These are phyloP conservation scores for Pseudocohnilembus persalinus DNA, from an alignment of 169 alveolate species.

Conservation along the genomic window DNA sequence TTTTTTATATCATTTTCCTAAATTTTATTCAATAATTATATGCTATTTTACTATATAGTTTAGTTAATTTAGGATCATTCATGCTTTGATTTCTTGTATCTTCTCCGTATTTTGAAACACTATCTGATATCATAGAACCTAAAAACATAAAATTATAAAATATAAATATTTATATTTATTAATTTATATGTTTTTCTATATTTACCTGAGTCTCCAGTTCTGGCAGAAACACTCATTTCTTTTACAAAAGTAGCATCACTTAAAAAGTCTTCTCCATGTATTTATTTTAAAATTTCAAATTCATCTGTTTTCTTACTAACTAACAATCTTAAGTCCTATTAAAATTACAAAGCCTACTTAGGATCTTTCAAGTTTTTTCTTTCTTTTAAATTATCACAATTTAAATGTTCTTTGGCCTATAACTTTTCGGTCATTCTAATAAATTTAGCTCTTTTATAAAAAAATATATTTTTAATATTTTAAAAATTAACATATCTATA, in stretches of 20 bases:
- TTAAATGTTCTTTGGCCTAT: conserved; percentile 12
- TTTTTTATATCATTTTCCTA: neutral
- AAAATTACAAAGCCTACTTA: conserved; percentile 2
- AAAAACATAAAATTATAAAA: neutral
- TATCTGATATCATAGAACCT: conserved; percentile 14
- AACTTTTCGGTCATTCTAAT: conserved; percentile 1
- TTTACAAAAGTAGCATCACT: conserved; percentile 11
- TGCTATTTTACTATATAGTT: neutral
- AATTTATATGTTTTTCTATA: too few relatives aligned
- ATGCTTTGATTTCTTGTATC: neutral
- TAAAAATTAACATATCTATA: too few relatives aligned
- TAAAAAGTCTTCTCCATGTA: conserved; percentile 21
- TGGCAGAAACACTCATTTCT: neutral
- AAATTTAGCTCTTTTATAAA: conserved; percentile 17
- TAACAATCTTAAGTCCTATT: neutral
- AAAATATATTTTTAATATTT: neutral
- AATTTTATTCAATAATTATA: neutral
- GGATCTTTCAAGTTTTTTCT: conserved; percentile 12
- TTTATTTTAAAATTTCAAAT: conserved; percentile 6
- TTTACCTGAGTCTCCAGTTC: conserved; percentile 1
- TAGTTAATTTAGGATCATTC: neutral
- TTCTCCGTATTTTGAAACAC: neutral
- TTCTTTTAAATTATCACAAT: conserved; percentile 8
- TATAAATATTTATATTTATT: too few relatives aligned
- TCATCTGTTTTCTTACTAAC: conserved; percentile 25